Conservation (phyloP, 441 rosid species). For the Manihot esculenta region DNA sequence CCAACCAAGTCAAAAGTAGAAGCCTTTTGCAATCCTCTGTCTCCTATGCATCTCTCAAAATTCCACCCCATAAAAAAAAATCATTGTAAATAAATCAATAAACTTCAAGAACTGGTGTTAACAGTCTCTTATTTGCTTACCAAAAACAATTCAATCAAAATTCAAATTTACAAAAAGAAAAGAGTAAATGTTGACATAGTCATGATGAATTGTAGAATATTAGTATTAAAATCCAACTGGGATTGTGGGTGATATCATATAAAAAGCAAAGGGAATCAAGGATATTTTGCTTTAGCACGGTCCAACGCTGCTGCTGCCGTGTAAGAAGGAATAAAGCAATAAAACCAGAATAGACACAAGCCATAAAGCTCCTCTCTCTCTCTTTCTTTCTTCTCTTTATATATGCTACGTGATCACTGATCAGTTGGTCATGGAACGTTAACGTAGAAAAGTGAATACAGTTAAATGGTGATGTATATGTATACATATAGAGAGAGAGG, state of each 20-base stretch:
- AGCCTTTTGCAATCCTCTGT: conserved; percentile 17
- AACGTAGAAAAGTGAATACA: conserved; percentile 6
- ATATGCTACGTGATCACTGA: not conserved
- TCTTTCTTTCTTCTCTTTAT: conserved; percentile 9
- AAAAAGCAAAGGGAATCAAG: conserved; percentile 31
- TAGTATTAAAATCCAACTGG: no score
- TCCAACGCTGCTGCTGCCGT: conserved; percentile 35
- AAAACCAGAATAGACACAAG: conserved; percentile 22
- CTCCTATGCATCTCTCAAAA: no score
- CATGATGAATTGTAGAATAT: no score
- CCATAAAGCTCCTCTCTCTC: conserved; percentile 25
- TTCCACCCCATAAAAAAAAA: no score
- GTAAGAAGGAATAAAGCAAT: conserved; percentile 46
- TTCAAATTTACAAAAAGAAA: no score
- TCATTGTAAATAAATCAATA: no score
- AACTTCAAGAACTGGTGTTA: no score
- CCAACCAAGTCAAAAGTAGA: conserved; percentile 20
- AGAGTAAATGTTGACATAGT: no score
- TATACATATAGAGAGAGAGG: not conserved
- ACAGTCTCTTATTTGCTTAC: no score
- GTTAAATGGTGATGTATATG: conserved; percentile 11
- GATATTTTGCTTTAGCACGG: conserved; percentile 36
- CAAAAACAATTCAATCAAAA: no score
- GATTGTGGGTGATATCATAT: conserved; percentile 8
- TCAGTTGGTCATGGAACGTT: conserved; percentile 22